Evolutionary conservation across 371 early-diverging fungal species (phyloP).

Genomic region (Apophysomyces ossiformis): DNA sequence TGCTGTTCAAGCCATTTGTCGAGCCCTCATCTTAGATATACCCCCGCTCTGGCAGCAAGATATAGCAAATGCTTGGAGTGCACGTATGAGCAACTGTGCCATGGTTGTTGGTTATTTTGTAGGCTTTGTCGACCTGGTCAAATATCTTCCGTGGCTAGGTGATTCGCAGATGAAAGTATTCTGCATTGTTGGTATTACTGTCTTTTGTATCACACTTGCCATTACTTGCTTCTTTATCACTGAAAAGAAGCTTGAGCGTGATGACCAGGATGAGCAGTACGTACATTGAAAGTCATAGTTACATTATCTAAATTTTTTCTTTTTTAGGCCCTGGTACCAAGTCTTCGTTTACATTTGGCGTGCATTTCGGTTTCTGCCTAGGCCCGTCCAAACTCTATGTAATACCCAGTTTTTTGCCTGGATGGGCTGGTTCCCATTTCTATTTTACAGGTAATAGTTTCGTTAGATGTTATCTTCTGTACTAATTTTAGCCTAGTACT

Average conservation of each 20-base stretch:
- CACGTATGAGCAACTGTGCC: conserved; percentile 72
- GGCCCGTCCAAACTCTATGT: conserved; percentile 69
- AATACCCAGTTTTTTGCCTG: conserved; percentile 85
- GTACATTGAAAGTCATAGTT: conserved; percentile 13
- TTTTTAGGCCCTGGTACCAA: conserved; percentile 56
- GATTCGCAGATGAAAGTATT: conserved; percentile 71
- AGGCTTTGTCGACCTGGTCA: conserved; percentile 67
- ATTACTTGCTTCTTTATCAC: conserved; percentile 61
- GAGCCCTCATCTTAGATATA: conserved; percentile 79
- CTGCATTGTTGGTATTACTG: conserved; percentile 63
- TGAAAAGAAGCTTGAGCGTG: conserved; percentile 47
- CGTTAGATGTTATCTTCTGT: background rate
- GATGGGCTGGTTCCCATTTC: conserved; percentile 89
- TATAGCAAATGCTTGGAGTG: conserved; percentile 73
- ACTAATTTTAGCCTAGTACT: conserved; percentile 24
- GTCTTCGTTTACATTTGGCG: conserved; percentile 62
- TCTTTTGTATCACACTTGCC: conserved; percentile 55
- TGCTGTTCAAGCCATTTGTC: conserved; percentile 70
- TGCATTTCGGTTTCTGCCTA: conserved; percentile 64
- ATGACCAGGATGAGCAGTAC: conserved; percentile 26
- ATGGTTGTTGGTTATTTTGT: conserved; percentile 77
- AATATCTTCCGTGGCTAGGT: conserved; percentile 65
- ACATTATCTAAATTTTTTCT: background rate
- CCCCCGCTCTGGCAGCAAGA: conserved; percentile 74
- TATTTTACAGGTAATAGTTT: conserved; percentile 55